Evolutionary conservation across 2,329 filamentous ascomycete species (phyloP).

Genomic region (Calycina marina): DNA sequence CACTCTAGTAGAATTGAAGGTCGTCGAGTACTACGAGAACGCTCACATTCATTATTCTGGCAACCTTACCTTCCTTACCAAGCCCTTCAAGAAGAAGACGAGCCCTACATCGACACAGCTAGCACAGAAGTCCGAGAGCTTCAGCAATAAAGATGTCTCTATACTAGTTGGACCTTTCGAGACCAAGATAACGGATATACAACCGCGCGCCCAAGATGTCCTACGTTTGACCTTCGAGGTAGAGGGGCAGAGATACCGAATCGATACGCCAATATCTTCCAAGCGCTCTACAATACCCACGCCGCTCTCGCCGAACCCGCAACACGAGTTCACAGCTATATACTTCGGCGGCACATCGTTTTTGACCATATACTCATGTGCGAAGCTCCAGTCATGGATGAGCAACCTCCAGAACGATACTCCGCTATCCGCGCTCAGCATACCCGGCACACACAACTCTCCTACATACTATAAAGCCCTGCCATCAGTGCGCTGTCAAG

Average conservation of each 20-base stretch:
- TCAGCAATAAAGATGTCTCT: slow-evolving; percentile 45
- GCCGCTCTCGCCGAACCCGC: slow-evolving; percentile 36
- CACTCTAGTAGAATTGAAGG: slow-evolving; percentile 55
- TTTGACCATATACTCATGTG: slow-evolving; percentile 54
- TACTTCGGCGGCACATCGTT: slow-evolving; percentile 42
- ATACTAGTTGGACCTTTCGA: slow-evolving; percentile 55
- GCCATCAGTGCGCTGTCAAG: slow-evolving; percentile 87
- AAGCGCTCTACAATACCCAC: slow-evolving; percentile 45
- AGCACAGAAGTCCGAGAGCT: slow-evolving; percentile 41
- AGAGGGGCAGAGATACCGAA: slow-evolving; percentile 49
- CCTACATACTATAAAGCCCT: slow-evolving; percentile 74
- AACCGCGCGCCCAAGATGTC: slow-evolving; percentile 44
- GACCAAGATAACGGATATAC: slow-evolving; percentile 46
- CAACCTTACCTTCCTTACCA: slow-evolving; percentile 28
- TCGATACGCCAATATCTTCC: slow-evolving; percentile 54
- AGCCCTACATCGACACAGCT: slow-evolving; percentile 21
- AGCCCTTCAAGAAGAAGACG: slow-evolving; percentile 32
- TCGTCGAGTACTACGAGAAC: slow-evolving; percentile 58
- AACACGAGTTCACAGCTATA: slow-evolving; percentile 46
- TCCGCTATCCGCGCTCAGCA: slow-evolving; percentile 67
- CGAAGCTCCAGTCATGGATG: slow-evolving; percentile 70
- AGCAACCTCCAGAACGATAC: slow-evolving; percentile 52
- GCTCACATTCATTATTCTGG: slow-evolving; percentile 23
- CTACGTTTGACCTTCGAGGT: slow-evolving; percentile 62
- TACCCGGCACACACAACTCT: slow-evolving; percentile 92